phyloP scores from a whole-genome alignment of 306 rosid species.

The Benincasa hispida region DNA sequence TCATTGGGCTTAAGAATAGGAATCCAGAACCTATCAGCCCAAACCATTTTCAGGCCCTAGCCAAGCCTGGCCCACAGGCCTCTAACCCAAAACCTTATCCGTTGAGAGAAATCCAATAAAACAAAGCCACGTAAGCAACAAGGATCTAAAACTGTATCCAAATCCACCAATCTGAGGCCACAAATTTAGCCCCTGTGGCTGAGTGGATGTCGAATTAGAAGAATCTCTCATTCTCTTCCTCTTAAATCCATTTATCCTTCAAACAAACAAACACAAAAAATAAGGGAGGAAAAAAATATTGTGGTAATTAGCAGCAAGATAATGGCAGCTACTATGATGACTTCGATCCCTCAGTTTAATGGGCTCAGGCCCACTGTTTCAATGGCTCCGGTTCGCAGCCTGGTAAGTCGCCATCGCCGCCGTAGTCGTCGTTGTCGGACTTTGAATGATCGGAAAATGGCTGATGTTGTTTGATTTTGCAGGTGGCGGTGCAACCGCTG shows the following conservation, averaged over 20 bases:
- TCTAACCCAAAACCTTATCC: slow-evolving; percentile 45
- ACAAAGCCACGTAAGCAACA: slow-evolving; percentile 47
- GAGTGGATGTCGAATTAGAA: slow-evolving; percentile 28
- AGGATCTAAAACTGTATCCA: slow-evolving; percentile 49
- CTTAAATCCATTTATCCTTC: not conserved
- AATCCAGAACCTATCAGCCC: not conserved
- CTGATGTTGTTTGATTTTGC: not conserved
- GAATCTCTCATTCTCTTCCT: slow-evolving; percentile 5
- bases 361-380: slow-evolving; percentile 56
- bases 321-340: slow-evolving; percentile 67
- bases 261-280: not conserved
- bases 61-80: not conserved
- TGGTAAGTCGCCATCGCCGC: slow-evolving; percentile 26
- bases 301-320: not conserved
- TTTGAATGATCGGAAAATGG: not conserved
- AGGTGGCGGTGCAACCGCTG: slow-evolving; percentile 58
- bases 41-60: not conserved
- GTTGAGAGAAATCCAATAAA: slow-evolving; percentile 28
- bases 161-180: slow-evolving; percentile 39
- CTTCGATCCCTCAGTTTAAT: slow-evolving; percentile 68
- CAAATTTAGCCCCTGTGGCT: slow-evolving; percentile 23
- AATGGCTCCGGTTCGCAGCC: slow-evolving; percentile 34
- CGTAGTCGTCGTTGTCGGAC: not conserved
- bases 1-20: not conserved
- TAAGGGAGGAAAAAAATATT: not conserved